Percentiles rank a stretch among this genome's conserved stretches.
These are phyloP conservation scores for Lodderomyces oxycetoniae DNA, from an alignment of 1,139 yeast species.

Conservation along the genomic window DNA sequence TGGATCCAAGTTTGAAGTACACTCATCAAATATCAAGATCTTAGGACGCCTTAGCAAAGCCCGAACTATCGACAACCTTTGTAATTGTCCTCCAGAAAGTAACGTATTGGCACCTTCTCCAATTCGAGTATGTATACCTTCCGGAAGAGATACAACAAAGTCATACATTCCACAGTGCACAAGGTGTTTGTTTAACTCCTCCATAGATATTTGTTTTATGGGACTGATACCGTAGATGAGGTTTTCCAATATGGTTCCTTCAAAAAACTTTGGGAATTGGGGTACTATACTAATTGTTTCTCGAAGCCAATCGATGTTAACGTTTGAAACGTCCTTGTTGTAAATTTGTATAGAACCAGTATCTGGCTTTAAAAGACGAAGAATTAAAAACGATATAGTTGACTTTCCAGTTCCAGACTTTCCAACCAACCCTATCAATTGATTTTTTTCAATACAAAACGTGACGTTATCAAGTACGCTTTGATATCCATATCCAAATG, in stretches of 20 bases:
- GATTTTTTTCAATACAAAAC: conserved; percentile 40
- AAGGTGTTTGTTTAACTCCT: conserved; percentile 39
- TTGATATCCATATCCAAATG: conserved; percentile 45
- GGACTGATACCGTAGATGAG: conserved; percentile 54
- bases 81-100: conserved; percentile 79
- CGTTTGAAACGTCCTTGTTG: conserved; percentile 36
- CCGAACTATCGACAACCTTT: conserved; percentile 70
- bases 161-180: conserved; percentile 45
- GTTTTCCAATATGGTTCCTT: conserved; percentile 65
- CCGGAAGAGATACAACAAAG: conserved; percentile 49
- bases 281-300: conserved; percentile 59
- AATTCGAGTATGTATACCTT: conserved; percentile 53
- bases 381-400: conserved; percentile 52
- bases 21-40: conserved; percentile 68
- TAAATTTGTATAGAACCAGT: conserved; percentile 33
- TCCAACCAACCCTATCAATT: conserved; percentile 63
- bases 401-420: conserved; percentile 82
- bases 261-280: conserved; percentile 61
- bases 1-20: conserved; percentile 74
- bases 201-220: conserved; percentile 21
- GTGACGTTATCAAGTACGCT: conserved; percentile 30
- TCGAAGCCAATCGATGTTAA: conserved; percentile 50
- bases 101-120: conserved; percentile 46
- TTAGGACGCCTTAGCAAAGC: conserved; percentile 62
- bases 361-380: conserved; percentile 42